Base-by-base conservation (phyloP, 331 rosid genomes). In the Dryas integrifolia region DNA sequence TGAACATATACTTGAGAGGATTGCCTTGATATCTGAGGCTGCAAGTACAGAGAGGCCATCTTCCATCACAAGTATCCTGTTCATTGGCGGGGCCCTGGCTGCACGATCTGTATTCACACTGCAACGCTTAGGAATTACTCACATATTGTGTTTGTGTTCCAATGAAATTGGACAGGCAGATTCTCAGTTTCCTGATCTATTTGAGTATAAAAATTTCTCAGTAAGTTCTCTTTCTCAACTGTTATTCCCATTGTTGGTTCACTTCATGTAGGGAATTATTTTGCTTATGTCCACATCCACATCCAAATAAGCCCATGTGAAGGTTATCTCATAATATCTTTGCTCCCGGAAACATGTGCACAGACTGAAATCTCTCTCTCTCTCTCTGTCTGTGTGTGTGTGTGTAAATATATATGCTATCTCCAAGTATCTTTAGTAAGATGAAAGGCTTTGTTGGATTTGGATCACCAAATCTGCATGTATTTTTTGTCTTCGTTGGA, bases 91-190 rank as follows among this genome's bases (percentile, higher is more conserved):
- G 39, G 84, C 99, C 50, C 77, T 95, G 67, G 96, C 97, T 52
- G 99, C 97, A 81, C 89, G 93, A 92, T 95, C 99, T 57, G 86
- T 90, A 44, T 85, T 75, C 88, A 89, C 98, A 4, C 81, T 95
- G 73, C 97, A 95, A 58, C 79, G 88, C 84, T 72, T 92, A 66
- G 96, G 90, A 84, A 87, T 95, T 67, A 89, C 96, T 57, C 92
- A 92, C 80, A 85, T 92, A 55, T 76, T 95, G 77, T 95, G 99
- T 73, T 82, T 95, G 81, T 95, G 99, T 77, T 82, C 96, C 72
- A 92, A 89, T 81, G 99, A 95, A 84, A 89, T 92, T 61, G 97
- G 99, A 67, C 99, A 95, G 76, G 87, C 97, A 45, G 99, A 95
- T 80, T 85, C 96, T 80, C 99, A 92, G 85, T 89, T 75, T 83